Evolutionary conservation across 805 yeast species (phyloP).

Genomic region (Phaffomyces thermotolerans): DNA sequence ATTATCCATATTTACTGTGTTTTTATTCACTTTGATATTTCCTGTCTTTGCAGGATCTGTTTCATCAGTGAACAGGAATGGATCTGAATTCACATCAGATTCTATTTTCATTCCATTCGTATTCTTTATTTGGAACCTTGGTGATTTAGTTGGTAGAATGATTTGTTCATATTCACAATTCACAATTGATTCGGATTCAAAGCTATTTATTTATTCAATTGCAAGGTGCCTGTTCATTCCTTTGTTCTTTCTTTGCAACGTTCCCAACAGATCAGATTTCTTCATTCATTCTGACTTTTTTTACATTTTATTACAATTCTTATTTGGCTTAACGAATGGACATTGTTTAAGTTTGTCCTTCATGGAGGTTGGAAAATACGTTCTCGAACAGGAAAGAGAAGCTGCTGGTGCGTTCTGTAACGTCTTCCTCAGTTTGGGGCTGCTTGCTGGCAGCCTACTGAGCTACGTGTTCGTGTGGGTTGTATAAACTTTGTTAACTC

Average conservation of each 20-base stretch:
- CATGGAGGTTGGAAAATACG: conserved; percentile 61
- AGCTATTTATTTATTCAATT: conserved; percentile 47
- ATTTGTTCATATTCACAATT: conserved; percentile 44
- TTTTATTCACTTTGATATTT: conserved; percentile 67
- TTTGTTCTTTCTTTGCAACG: conserved; percentile 60
- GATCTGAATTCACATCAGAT: conserved; percentile 22
- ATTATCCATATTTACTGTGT: conserved; percentile 63
- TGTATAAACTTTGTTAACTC: background rate
- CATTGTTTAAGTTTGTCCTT: conserved; percentile 75
- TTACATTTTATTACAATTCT: conserved; percentile 63
- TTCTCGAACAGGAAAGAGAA: conserved; percentile 61
- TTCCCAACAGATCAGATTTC: conserved; percentile 19
- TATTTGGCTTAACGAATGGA: conserved; percentile 86
- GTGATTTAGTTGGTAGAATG: conserved; percentile 77
- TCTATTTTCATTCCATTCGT: conserved; percentile 64
- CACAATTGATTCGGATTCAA: conserved; percentile 36
- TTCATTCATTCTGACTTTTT: conserved; percentile 49
- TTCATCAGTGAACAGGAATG: conserved; percentile 37
- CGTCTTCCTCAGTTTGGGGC: conserved; percentile 68
- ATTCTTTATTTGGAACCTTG: conserved; percentile 81
- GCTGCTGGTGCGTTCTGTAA: conserved; percentile 95
- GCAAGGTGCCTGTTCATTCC: conserved; percentile 59
- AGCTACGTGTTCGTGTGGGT: conserved; percentile 57
- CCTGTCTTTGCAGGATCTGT: conserved; percentile 85
- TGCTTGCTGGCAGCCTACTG: conserved; percentile 69